Base-by-base conservation (phyloP, 164 flowering plant species). In the Platanus orientalis region DNA sequence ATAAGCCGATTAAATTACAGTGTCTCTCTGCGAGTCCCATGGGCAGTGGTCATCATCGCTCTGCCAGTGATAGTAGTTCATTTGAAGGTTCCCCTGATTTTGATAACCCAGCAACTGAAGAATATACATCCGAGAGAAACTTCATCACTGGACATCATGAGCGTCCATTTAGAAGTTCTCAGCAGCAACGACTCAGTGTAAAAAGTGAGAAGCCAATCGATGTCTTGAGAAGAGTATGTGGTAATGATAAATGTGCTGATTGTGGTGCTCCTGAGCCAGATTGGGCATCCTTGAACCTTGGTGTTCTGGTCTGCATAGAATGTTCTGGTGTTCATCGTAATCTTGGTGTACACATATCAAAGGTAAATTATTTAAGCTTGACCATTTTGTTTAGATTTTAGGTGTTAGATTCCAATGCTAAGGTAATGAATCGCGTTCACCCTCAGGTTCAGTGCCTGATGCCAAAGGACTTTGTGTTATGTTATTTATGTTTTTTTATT, bases 321-420 rank as follows among this genome's bases (percentile, higher is more conserved):
- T 94, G 99, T 80, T 94, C 99, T 67, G 99, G 99, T 64, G 95
- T 92, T 73, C 99, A 94, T 65, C 96, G 97, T 49, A 94, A 94
- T 74, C 96, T 94, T 75, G 99, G 99, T 62, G 97, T 91, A 34
- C 84, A 82, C 73, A 76, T 82, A 65, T 82, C 98, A 63, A 94
- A 94, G 95, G 98, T 86, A 77, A 71, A 24, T 14, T 3, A 7
- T 36, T 1, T 36, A 32, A 9, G 39, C 42, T 45, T 6, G 16
- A 44, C 39, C 19, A 25, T 45, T 34, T 59, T 63, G 36, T 45
- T 28, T 40, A 68, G 36, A 20, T 24, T 19, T 61, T 44, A 67
- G 48, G 13, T 54, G 30, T 7, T 52, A 44, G 14, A 26, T 21
- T 60, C 16, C 62, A 1, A 54, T 19, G n/a, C 2, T 0, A 32